Percentiles rank a stretch among this genome's conserved stretches.
phyloP scores from a whole-genome alignment of 2,329 filamentous ascomycete genomes.

The Metarhizium anisopliae region DNA sequence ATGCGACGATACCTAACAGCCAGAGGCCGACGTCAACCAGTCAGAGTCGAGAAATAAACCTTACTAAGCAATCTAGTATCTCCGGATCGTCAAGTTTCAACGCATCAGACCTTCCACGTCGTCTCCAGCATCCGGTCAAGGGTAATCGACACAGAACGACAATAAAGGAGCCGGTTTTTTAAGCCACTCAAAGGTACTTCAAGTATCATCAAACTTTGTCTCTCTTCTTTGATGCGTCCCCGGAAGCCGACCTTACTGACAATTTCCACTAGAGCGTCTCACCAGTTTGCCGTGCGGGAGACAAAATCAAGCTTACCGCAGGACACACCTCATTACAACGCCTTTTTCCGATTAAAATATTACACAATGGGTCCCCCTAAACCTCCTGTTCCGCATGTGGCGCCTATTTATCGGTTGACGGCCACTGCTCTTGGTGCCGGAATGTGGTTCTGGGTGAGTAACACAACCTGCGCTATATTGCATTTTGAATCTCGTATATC shows the following conservation, averaged over 20 bases:
- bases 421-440: slow-evolving; percentile 83
- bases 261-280: not conserved
- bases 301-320: not conserved
- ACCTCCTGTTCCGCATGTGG: slow-evolving; percentile 39
- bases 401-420: slow-evolving; percentile 67
- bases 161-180: not conserved
- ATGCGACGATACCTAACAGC: too few species aligned
- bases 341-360: not conserved
- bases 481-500: not conserved
- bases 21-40: too few species aligned
- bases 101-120: not conserved
- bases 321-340: not conserved
- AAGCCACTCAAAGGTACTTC: not conserved
- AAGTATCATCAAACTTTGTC: not conserved
- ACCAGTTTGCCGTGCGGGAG: not conserved
- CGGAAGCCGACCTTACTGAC: not conserved
- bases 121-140: too few species aligned
- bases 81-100: not conserved
- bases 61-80: too few species aligned
- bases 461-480: not conserved
- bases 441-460: slow-evolving; percentile 98
- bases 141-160: not conserved
- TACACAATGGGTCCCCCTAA: slow-evolving; percentile 25
- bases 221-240: not conserved
- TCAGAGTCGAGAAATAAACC: too few species aligned